Base-by-base conservation (phyloP, 2,329 filamentous ascomycete genomes). In the Hymenoscyphus albidus region DNA sequence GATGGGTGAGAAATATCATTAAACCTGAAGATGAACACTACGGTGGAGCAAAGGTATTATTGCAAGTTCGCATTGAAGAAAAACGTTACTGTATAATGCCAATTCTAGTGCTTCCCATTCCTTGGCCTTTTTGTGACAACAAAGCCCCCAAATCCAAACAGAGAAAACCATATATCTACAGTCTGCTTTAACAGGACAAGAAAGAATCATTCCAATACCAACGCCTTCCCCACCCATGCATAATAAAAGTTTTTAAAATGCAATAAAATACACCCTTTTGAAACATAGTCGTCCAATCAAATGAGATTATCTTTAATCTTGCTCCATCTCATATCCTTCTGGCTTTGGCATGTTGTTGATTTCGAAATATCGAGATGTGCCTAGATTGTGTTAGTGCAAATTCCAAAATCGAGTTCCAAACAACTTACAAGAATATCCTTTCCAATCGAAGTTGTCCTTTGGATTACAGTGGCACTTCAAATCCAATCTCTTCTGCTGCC, bases 381-480 rank as follows among this genome's bases (percentile, higher is more conserved):
- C 91, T 94, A 67, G 31, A 65, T 65, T 70, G 63, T 60, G 59
- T 74, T 67, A 71, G 70, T 61, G 61, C 44, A 65, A 62, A 64
- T 56, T 42, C 44, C 31, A 12, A 3, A 51, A 54, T 5, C 56
- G 57, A 32, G n/a, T 14, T 27, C 1, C 35, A 31, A 18, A n/a
- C 0, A 22, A 82, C 91, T 82, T 86, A 96, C 93, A 98, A 77
- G 92, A 97, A 77, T 97, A 98, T 61, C 91, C 91, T 79, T 97
- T 97, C 96, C 96, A 99, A 79, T 99, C 95, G 82, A 99, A 99
- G 82, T 99, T 99, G 66, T 98, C 91, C 74, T 89, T 88, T 7
- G 95, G 94, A 75, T 99, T 93, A 80, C 95, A 99, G 78, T 93
- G 90, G 78, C 95, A 99, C 76, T 91, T 93, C 70, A 94, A 86